Base-by-base conservation (phyloP, 1,284 basidiomycete genomes). In the Cerrena zonata region DNA sequence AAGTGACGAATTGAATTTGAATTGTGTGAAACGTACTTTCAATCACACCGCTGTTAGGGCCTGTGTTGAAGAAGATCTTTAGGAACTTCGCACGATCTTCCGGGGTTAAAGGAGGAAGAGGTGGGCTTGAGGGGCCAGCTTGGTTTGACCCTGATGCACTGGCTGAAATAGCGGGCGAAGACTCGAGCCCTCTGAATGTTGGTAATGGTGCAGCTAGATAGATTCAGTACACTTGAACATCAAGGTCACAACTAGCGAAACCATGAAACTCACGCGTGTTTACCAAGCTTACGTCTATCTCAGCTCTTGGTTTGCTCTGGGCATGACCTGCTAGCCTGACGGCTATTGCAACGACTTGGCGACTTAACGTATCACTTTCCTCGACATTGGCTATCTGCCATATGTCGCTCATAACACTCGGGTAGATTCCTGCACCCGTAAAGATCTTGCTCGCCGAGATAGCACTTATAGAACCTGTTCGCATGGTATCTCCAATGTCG, bases 301-400 rank as follows among this genome's bases (percentile, higher is more conserved):
- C 18, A 5, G 12, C 44, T 7, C 27, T 30, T n/a, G 22, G 44
- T 10, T 37, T 23, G 11, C 18, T 83, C 74, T 99, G 96, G 5
- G 91, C 86, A 78, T 91, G 91, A 1, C 88, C 92, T 56, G 98
- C 94, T 38, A 98, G 76, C 48, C 95, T 79, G 30, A 95, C 75
- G 3, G 91, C 94, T 55, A 89, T 77, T 40, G 89, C 84, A 62
- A 92, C 87, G 26, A 86, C 86, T 58, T 89, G 90, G 56, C 78
- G 80, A n/a, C 90, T 85, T 52, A 98, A 77, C 71, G 85, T 91
- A 1, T 93, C 91, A 54, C 89, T 89, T 72, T 95, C 93, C 25
- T 92, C 86, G 38, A 87, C 85, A 72, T 98, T 95, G 41, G 94
- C 86, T 53, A 98, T 75, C 38, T 77, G 79, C 94, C 94, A 99